These are phyloP conservation scores for Pholiota conissans DNA, from an alignment of 768 basidiomycete genomes.

Conservation along the genomic window DNA sequence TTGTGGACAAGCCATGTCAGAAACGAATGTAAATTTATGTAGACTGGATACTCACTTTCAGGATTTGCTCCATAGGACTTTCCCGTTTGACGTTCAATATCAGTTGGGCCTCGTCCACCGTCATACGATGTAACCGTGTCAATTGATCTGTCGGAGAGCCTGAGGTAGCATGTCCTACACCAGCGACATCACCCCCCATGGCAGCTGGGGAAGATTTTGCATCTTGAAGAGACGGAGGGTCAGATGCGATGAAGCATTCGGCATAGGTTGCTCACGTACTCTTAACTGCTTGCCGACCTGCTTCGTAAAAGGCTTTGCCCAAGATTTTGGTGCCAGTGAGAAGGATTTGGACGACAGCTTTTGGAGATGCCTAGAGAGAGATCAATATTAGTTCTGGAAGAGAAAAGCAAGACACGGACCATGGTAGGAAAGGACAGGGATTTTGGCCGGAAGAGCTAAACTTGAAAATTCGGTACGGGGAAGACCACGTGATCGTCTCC, in stretches of 20 bases:
- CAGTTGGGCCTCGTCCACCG: conserved; percentile 90
- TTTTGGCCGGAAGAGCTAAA: neutral
- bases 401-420: conserved; percentile 6
- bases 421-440: conserved; percentile 11
- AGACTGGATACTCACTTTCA: conserved; percentile 51
- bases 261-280: conserved; percentile 54
- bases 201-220: conserved; percentile 79
- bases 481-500: conserved; percentile 12
- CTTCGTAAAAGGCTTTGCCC: conserved; percentile 89
- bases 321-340: conserved; percentile 78
- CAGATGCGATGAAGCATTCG: neutral
- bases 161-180: conserved; percentile 72
- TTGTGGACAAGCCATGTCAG: neutral
- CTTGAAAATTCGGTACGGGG: conserved; percentile 5
- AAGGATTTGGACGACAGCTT: conserved; percentile 75
- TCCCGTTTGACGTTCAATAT: conserved; percentile 87
- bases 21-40: conserved; percentile 11
- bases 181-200: conserved; percentile 67
- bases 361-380: conserved; percentile 71
- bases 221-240: conserved; percentile 47
- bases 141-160: conserved; percentile 79
- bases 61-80: conserved; percentile 63
- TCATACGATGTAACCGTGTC: conserved; percentile 88
- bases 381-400: neutral
- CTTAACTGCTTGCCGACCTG: conserved; percentile 88